These are phyloP conservation scores for Piper longum DNA, from an alignment of 164 flowering plant genomes.

Conservation along the genomic window DNA sequence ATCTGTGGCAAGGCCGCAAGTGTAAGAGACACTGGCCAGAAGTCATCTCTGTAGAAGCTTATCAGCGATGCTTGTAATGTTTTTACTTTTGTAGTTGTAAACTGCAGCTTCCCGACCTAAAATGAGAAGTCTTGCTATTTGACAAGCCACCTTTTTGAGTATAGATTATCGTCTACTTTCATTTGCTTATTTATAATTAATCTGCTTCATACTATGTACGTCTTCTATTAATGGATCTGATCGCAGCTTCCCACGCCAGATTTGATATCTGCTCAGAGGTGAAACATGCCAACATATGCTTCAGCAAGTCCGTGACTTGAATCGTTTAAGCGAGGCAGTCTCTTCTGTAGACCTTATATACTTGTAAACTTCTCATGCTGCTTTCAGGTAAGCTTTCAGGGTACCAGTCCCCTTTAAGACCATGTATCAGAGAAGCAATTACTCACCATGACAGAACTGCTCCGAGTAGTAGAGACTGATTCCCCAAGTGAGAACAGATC, in stretches of 20 bases:
- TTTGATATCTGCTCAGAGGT: background rate
- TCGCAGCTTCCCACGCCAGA: background rate
- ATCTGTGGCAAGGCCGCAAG: no score
- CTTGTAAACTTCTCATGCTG: slow-evolving; percentile 3
- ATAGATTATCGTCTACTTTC: no score
- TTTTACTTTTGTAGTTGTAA: no score
- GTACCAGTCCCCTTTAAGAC: slow-evolving; percentile 65
- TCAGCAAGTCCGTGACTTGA: background rate
- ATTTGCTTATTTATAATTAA: no score
- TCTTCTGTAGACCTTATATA: background rate
- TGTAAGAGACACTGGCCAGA: no score
- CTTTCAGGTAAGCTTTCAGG: slow-evolving; percentile 35
- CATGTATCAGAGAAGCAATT: slow-evolving; percentile 77
- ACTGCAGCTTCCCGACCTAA: no score
- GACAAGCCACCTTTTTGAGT: no score
- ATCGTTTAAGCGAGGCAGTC: no score
- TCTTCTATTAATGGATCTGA: background rate
- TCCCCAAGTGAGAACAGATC: slow-evolving; percentile 76
- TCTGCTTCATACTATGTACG: no score
- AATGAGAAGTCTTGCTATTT: no score
- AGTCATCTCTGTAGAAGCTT: no score
- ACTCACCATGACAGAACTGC: slow-evolving; percentile 88
- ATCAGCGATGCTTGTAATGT: no score
- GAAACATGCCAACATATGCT: background rate
- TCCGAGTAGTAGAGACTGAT: slow-evolving; percentile 74